Conservation (phyloP, 805 yeast genomes). For the Wickerhamiella azyma region DNA sequence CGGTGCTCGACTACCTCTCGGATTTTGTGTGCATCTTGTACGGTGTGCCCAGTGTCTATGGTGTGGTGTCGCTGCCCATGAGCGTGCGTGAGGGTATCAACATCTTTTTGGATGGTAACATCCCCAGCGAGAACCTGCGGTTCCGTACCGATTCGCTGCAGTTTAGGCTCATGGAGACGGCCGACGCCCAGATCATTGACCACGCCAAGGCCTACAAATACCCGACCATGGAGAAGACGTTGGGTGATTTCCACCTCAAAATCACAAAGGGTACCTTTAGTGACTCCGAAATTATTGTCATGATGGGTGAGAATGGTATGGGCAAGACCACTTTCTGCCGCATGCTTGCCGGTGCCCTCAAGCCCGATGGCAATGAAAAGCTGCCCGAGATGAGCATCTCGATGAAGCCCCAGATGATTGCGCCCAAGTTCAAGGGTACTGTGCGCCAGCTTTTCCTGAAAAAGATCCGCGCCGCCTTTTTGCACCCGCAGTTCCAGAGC, state of each 20-base stretch:
- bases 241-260: constrained; percentile 84
- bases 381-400: constrained; percentile 84
- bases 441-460: constrained; percentile 95
- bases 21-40: constrained; percentile 93
- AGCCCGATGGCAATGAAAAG: constrained; percentile 65
- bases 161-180: constrained; percentile 82
- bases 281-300: constrained; percentile 90
- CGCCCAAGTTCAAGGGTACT: constrained; percentile 97
- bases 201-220: constrained; percentile 66
- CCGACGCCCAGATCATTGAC: constrained; percentile 61
- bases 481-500: constrained; percentile 95
- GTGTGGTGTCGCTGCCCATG: constrained; percentile 93
- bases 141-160: constrained; percentile 93
- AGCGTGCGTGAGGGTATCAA: constrained; percentile 99
- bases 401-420: constrained; percentile 98
- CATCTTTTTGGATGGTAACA: constrained; percentile 95
- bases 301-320: constrained; percentile 99
- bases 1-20: constrained; percentile 91
- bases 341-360: constrained; percentile 81
- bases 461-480: constrained; percentile 85
- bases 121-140: constrained; percentile 92
- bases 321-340: constrained; percentile 98
- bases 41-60: constrained; percentile 97
- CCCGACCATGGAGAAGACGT: constrained; percentile 77
- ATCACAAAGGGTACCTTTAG: constrained; percentile 84